Conservation (phyloP, 1,139 yeast species). For the Scheffersomyces illinoinensis region DNA sequence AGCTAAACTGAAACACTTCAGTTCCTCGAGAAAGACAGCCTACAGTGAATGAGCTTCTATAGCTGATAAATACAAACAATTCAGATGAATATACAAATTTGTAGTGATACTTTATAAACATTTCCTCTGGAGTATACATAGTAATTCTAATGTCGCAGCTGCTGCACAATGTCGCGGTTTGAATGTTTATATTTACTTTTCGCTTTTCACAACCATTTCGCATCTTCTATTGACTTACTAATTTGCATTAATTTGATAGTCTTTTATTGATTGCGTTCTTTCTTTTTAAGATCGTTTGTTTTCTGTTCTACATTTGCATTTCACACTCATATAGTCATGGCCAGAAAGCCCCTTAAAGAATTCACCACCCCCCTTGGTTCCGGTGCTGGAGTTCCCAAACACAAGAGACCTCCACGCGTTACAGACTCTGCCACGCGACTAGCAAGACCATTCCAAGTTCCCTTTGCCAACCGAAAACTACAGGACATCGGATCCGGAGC, state of each 20-base stretch:
- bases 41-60: too few species aligned
- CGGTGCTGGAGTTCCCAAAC: constrained; percentile 47
- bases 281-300: not conserved
- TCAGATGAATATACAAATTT: too few species aligned
- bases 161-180: not conserved
- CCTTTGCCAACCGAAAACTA: constrained; percentile 30
- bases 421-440: constrained; percentile 36
- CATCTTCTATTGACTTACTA: not conserved
- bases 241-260: not conserved
- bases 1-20: too few species aligned
- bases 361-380: constrained; percentile 49
- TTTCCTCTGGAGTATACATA: not conserved
- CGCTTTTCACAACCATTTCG: not conserved
- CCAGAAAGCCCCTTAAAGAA: constrained; percentile 36
- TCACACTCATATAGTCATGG: constrained; percentile 17
- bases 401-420: constrained; percentile 41
- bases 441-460: constrained; percentile 44
- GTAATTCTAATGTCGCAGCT: not conserved
- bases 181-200: not conserved
- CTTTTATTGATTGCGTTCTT: not conserved
- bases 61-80: too few species aligned
- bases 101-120: too few species aligned
- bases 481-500: constrained; percentile 13
- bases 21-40: too few species aligned
- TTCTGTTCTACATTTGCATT: not conserved